Evolutionary conservation across 345 rosid genomes (phyloP).

Genomic region (Acer negundo): DNA sequence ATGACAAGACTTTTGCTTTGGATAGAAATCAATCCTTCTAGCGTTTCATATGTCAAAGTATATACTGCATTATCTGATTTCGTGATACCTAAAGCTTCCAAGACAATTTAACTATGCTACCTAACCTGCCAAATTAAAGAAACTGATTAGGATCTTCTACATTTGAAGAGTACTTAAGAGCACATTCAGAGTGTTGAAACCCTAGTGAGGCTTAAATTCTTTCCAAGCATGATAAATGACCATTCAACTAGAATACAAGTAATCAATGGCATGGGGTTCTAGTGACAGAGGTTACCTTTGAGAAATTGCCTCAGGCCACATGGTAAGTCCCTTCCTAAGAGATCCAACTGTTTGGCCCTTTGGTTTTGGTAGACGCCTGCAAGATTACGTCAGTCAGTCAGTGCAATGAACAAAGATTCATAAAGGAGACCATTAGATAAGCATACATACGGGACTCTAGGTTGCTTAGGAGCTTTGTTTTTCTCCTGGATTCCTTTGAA

Average conservation of each 20-base stretch:
- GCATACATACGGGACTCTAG: slow-evolving; percentile 64
- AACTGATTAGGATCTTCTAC: slow-evolving; percentile 22
- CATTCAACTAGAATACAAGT: slow-evolving; percentile 1
- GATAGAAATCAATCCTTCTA: slow-evolving; percentile 73
- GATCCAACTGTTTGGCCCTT: slow-evolving; percentile 97
- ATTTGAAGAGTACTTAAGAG: not conserved
- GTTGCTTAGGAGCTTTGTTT: slow-evolving; percentile 59
- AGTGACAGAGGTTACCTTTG: slow-evolving; percentile 45
- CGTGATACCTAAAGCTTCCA: slow-evolving; percentile 77
- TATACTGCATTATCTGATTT: slow-evolving; percentile 64
- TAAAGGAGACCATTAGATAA: slow-evolving; percentile 14
- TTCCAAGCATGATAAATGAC: not conserved
- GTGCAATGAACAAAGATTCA: slow-evolving; percentile 11
- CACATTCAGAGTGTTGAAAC: not conserved
- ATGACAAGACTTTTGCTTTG: slow-evolving; percentile 71
- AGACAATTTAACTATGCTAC: slow-evolving; percentile 70
- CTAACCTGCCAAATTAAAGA: slow-evolving; percentile 59
- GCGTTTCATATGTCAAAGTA: slow-evolving; percentile 82
- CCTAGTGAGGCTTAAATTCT: not conserved
- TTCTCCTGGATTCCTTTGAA: slow-evolving; percentile 78
- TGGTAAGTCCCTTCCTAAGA: slow-evolving; percentile 79
- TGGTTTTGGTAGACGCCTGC: slow-evolving; percentile 83
- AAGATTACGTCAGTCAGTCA: slow-evolving; percentile 22
- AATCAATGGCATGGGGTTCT: slow-evolving; percentile 8
- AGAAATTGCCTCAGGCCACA: slow-evolving; percentile 89